Evolutionary conservation across 1,139 yeast species (phyloP), one percentile per base, ranked within the genome.

Genomic region (Candida albicans): DNA sequence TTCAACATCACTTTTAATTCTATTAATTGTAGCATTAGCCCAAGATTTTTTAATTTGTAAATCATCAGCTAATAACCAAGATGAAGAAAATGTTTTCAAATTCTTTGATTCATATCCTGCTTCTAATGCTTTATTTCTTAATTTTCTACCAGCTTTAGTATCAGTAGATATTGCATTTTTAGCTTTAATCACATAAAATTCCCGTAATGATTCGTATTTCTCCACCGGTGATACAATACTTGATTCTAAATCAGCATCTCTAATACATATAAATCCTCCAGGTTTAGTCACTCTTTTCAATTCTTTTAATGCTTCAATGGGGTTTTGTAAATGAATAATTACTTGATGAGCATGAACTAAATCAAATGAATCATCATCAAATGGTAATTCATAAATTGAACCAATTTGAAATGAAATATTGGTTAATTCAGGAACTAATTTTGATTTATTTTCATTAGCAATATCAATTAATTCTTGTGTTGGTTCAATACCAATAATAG

Each of bases 261-360:
- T 58, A 7, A 59, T 61, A 36, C 71, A 67, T 0, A 70, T 50
- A 38, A 57, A 63, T 0, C 77, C 79, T 8, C 67, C 66, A 1
- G 73, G 72, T 45, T 67, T 64, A 24, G 67, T 54, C 4, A 71
- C 64, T 34, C 79, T 54, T 35, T 47, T 44, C 25, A 70, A 43
- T 43, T 73, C 78, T 12, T 53, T 48, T 24, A 73, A 52, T 0
- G 63, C 67, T 4, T 33, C 25, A 4, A 61, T 57, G 1, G 71
- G 73, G 39, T 67, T 66, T 18, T 56, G 54, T 39, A 70, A 53
- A 45, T 71, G 75, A 33, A 69, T 56, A 11, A 70, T 45, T 2
- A 70, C 75, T 48, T 70, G 76, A 47, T 67, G 74, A 14, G 68
- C 60, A 52, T 59, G 62, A 2, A 69, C 72, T 13, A 71, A 51